These are phyloP conservation scores for Amanita fuliginea DNA, from an alignment of 768 basidiomycete species.

Conservation along the genomic window DNA sequence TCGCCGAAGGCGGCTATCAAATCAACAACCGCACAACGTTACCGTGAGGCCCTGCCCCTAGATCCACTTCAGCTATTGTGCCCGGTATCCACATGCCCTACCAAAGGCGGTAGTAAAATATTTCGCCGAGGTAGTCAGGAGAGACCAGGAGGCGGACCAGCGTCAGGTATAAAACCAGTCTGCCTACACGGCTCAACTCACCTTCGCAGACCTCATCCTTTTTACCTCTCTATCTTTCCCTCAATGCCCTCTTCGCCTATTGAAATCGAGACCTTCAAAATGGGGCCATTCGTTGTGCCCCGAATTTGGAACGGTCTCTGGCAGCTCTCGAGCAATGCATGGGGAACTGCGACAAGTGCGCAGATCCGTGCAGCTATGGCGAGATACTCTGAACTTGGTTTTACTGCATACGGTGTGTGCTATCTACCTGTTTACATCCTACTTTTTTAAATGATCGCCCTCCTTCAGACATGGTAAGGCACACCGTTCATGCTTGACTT, in stretches of 20 bases:
- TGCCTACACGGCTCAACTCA: neutral
- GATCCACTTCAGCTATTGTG: neutral
- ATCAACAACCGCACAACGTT: neutral
- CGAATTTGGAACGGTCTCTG: slow-evolving; percentile 73
- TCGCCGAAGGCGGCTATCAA: neutral
- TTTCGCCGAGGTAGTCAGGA: neutral
- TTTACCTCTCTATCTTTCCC: too few species aligned
- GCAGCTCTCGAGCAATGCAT: slow-evolving; percentile 81
- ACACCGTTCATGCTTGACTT: neutral
- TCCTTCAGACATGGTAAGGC: slow-evolving; percentile 27
- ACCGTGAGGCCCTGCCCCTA: neutral
- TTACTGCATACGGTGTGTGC: slow-evolving; percentile 48
- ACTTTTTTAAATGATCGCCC: neutral
- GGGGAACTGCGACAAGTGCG: slow-evolving; percentile 62
- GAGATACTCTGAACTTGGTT: slow-evolving; percentile 49
- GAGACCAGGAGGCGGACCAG: neutral
- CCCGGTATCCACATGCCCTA: neutral
- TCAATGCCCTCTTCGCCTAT: neutral
- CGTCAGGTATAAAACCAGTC: slow-evolving; percentile 1
- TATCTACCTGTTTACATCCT: neutral
- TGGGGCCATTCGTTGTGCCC: slow-evolving; percentile 48
- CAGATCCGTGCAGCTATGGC: slow-evolving; percentile 62
- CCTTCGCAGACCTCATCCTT: neutral
- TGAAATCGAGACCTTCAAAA: slow-evolving; percentile 32
- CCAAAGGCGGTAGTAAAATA: neutral